phyloP scores from a whole-genome alignment of 495 filamentous ascomycete species.

The Tetracladium marchalianum region DNA sequence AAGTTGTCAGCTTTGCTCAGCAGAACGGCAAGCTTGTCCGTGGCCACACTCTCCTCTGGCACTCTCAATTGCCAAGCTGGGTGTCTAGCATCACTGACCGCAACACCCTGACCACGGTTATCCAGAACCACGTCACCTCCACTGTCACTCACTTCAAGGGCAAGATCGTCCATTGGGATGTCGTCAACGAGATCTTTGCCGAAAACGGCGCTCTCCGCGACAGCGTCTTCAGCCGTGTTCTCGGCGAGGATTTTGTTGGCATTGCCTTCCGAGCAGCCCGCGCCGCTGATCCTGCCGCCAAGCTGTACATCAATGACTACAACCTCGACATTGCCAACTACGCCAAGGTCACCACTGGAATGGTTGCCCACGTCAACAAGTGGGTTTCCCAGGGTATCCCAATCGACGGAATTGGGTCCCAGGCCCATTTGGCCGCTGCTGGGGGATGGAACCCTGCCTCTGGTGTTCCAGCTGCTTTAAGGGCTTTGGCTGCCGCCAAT shows the following conservation, averaged over 20 bases:
- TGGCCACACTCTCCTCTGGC: conserved; percentile 51
- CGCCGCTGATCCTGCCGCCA: conserved; percentile 42
- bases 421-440: conserved; percentile 44
- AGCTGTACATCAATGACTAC: conserved; percentile 61
- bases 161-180: conserved; percentile 39
- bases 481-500: conserved; percentile 41
- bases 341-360: conserved; percentile 34
- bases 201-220: conserved; percentile 47
- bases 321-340: conserved; percentile 44
- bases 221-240: conserved; percentile 47
- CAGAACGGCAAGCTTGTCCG: conserved; percentile 41
- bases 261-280: conserved; percentile 43
- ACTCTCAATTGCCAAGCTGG: conserved; percentile 49
- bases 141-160: conserved; percentile 44
- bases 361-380: conserved; percentile 34
- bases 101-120: conserved; percentile 35
- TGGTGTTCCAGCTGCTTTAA: conserved; percentile 38
- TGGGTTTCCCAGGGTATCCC: conserved; percentile 40
- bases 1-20: conserved; percentile 46
- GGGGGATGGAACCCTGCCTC: conserved; percentile 10
- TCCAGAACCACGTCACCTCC: conserved; percentile 39
- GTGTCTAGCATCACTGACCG: conserved; percentile 9
- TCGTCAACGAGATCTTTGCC: conserved; percentile 60
- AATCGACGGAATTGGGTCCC: conserved; percentile 56
- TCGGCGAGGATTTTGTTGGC: conserved; percentile 46